Percentiles rank a stretch among this genome's conserved stretches.
These are phyloP conservation scores for Stereum hirsutum DNA, from an alignment of 1,284 basidiomycete species.

Conservation along the genomic window DNA sequence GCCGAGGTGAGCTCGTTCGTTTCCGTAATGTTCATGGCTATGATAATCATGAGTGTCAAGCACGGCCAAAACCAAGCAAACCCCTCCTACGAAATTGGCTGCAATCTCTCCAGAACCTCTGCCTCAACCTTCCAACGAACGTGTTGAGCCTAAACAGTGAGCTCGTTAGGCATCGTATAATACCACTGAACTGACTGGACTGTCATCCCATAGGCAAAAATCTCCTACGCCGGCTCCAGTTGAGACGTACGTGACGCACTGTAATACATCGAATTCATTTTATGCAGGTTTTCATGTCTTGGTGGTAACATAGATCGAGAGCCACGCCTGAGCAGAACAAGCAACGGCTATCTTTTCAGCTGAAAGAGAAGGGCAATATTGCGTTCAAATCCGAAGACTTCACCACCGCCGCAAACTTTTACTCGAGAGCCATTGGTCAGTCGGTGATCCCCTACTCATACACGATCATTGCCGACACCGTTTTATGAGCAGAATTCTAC, in stretches of 20 bases:
- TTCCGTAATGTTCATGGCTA: too few relatives aligned
- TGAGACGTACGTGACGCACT: neutral
- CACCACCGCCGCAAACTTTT: neutral
- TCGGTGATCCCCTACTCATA: constrained; percentile 1
- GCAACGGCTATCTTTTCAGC: neutral
- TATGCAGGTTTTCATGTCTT: neutral
- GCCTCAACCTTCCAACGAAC: too few relatives aligned
- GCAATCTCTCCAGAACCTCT: too few relatives aligned
- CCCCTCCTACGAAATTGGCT: too few relatives aligned
- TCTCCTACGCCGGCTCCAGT: neutral
- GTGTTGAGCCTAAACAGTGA: too few relatives aligned
- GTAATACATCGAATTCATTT: neutral
- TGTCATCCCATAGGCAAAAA: neutral
- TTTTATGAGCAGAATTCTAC: constrained; percentile 1
- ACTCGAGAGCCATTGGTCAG: constrained; percentile 10
- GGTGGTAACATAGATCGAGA: neutral
- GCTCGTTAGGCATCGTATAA: too few relatives aligned
- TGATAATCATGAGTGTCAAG: too few relatives aligned
- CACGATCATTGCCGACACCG: neutral
- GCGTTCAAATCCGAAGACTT: constrained; percentile 1
- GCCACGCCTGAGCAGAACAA: neutral
- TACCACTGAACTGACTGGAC: neutral
- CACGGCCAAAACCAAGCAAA: too few relatives aligned
- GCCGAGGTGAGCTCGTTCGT: too few relatives aligned
- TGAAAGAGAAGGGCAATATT: constrained; percentile 1